These are phyloP conservation scores for Globisporangium lucens DNA, from an alignment of 352 stramenopile genomes.

Conservation along the genomic window DNA sequence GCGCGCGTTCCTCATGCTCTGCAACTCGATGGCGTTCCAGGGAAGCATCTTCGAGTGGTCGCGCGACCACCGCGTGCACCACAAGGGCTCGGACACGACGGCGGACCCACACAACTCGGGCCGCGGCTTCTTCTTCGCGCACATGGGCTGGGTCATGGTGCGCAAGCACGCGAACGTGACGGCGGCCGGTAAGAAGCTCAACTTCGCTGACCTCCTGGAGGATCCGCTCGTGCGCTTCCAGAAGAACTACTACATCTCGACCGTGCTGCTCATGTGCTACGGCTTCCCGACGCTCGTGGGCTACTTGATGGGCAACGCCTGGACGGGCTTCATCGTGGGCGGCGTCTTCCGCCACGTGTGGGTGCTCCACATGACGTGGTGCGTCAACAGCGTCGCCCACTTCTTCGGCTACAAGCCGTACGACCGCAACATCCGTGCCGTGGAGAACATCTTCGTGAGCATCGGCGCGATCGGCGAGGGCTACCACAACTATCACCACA, in stretches of 20 bases:
- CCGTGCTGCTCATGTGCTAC: conserved; percentile 96
- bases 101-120: conserved; percentile 95
- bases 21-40: conserved; percentile 97
- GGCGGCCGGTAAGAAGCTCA: conserved; percentile 90
- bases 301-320: conserved; percentile 89
- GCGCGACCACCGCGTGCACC: conserved; percentile 98
- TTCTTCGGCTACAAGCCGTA: conserved; percentile 99
- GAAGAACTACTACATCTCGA: conserved; percentile 90
- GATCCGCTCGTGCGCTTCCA: conserved; percentile 96
- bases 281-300: conserved; percentile 91
- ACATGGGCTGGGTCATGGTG: conserved; percentile 99
- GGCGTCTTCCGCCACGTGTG: conserved; percentile 94
- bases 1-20: conserved; percentile 96
- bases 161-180: conserved; percentile 95
- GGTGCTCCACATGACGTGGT: conserved; percentile 98
- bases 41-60: conserved; percentile 98
- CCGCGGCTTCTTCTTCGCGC: conserved; percentile 98
- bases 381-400: conserved; percentile 98
- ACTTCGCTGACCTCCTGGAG: conserved; percentile 93
- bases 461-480: conserved; percentile 96
- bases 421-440: conserved; percentile 92
- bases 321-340: conserved; percentile 95
- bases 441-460: conserved; percentile 96
- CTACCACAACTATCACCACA: conserved; percentile 98
- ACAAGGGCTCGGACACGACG: conserved; percentile 98